Evolutionary conservation across 495 filamentous ascomycete genomes (phyloP), one percentile per base, ranked within the genome.

Genomic region (Rostrohypoxylon terebratum): DNA sequence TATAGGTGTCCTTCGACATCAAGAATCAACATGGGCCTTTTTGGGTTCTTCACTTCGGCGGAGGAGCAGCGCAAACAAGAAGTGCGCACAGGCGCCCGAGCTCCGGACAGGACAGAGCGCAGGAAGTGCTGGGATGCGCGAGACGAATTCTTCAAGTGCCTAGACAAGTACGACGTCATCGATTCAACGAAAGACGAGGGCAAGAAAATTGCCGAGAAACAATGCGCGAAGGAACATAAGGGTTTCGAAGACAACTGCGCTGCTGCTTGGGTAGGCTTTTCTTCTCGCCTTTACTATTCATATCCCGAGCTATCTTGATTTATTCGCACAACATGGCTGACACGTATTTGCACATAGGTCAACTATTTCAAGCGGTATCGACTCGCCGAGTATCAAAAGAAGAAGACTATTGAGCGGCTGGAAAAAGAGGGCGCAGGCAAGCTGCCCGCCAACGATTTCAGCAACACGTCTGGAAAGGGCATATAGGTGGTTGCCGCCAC

Each of bases 321-420:
- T 10, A 48, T 13, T 1, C 14, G 16, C 45, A 36, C 18, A 50
- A 3, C 14, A 59, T 42, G 7, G 44, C 58, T 68, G 28, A 66
- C 31, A 20, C 40, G 31, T 40, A 54, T 9, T 25, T 23, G 10
- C 7, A 45, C 63, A 36, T 74, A 98, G 95, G 93, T 98, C 64
- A 92, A 92, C 81, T 97, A 99, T 81, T 99, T 99, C 85, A 97
- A 98, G 81, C 92, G 97, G 78, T 90, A 93, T 81, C 86, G 96
- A 66, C 93, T 98, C 42, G 94, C 96, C 84, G 94, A 98, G 63
- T 86, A 90, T 75, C 92, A 97, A 65, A 92, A 93, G 77, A 91
- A 92, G 70, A 84, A 90, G 80, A 91, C 91, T 47, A 81, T 98
- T 38, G 90, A 91, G 80, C 87, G 87, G 71, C 87, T 99, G 66